These are phyloP conservation scores for Elsinoe fawcettii DNA, from an alignment of 2,329 filamentous ascomycete species.

Conservation along the genomic window DNA sequence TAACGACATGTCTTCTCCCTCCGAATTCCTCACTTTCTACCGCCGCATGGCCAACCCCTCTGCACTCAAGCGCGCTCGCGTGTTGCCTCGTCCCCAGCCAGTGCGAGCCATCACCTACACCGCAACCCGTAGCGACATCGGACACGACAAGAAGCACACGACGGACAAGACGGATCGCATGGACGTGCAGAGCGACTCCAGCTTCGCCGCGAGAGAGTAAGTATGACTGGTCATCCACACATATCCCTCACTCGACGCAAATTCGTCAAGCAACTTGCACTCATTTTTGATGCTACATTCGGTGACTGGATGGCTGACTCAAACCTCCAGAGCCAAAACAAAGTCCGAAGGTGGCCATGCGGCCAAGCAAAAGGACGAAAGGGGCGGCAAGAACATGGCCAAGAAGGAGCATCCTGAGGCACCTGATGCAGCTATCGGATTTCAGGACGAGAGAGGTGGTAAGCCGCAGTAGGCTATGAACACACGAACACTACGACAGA, in stretches of 20 bases:
- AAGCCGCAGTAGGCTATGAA: constrained; percentile 22
- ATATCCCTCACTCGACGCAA: background rate
- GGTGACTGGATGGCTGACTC: background rate
- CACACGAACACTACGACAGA: background rate
- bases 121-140: constrained; percentile 11
- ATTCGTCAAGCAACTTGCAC: too few relatives aligned
- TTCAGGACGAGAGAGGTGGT: constrained; percentile 45
- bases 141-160: constrained; percentile 25
- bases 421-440: constrained; percentile 38
- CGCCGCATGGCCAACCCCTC: constrained; percentile 23
- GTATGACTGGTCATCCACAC: constrained; percentile 16
- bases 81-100: constrained; percentile 10
- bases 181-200: constrained; percentile 30
- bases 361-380: constrained; percentile 32
- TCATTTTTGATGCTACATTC: too few relatives aligned
- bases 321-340: constrained; percentile 23
- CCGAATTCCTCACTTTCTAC: constrained; percentile 35
- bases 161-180: constrained; percentile 30
- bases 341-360: constrained; percentile 35
- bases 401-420: constrained; percentile 43
- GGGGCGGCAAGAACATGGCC: constrained; percentile 32
- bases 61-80: constrained; percentile 14
- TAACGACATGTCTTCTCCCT: constrained; percentile 26
- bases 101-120: constrained; percentile 17
- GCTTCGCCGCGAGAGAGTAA: constrained; percentile 29